These are phyloP conservation scores for Ensete ventricosum DNA, from an alignment of 176 grass and related monocot species.

Conservation along the genomic window DNA sequence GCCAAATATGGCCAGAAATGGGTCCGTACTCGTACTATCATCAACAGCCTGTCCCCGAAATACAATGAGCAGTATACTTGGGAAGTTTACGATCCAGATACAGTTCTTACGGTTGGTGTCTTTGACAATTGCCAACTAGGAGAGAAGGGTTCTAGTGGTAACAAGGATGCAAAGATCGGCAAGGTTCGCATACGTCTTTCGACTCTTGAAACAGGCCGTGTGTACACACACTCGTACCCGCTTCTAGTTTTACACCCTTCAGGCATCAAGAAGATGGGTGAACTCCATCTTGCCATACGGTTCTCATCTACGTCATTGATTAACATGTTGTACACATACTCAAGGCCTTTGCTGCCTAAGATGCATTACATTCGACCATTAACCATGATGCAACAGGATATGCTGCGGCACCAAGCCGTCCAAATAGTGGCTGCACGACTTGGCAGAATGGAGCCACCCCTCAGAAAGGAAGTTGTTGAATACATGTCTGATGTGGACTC, in stretches of 20 bases:
- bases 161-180: conserved; percentile 73
- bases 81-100: conserved; percentile 95
- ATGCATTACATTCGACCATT: conserved; percentile 90
- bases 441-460: conserved; percentile 83
- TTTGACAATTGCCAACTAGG: conserved; percentile 94
- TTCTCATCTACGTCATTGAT: conserved; percentile 84
- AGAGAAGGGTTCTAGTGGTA: conserved; percentile 37
- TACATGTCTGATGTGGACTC: conserved; percentile 93
- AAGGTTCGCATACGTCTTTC: conserved; percentile 93
- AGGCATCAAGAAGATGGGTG: conserved; percentile 96
- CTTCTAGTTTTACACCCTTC: conserved; percentile 91
- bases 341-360: conserved; percentile 78
- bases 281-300: conserved; percentile 82
- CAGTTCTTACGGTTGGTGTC: conserved; percentile 79
- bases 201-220: conserved; percentile 86
- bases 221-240: conserved; percentile 87
- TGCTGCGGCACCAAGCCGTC: conserved; percentile 78
- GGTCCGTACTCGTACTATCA: conserved; percentile 82
- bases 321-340: conserved; percentile 87
- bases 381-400: conserved; percentile 82
- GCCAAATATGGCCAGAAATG: conserved; percentile 97
- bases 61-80: conserved; percentile 98
- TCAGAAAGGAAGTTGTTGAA: conserved; percentile 94
- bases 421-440: conserved; percentile 88
- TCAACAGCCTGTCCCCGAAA: conserved; percentile 61